Evolutionary conservation across 176 grass and related monocot genomes (phyloP).

Genomic region (bread wheat (Triticum aestivum)): DNA sequence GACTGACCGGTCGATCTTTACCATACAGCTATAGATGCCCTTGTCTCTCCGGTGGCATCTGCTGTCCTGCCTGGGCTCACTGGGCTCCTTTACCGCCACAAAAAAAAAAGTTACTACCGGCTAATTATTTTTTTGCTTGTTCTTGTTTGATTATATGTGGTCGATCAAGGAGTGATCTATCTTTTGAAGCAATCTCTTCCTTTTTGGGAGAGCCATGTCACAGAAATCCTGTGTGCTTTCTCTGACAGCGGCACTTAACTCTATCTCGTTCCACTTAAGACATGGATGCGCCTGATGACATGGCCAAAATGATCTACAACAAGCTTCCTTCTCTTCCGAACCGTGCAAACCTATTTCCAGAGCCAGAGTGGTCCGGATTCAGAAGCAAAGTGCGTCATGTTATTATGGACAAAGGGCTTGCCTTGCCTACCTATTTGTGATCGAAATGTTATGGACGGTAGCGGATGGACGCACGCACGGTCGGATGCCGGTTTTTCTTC

Average conservation of each 20-base stretch:
- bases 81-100: constrained; percentile 9
- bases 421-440: constrained; percentile 15
- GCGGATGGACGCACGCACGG: background rate
- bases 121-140: background rate
- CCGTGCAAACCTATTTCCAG: background rate
- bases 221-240: background rate
- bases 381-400: constrained; percentile 16
- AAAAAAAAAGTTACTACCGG: background rate
- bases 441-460: constrained; percentile 24
- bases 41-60: constrained; percentile 18
- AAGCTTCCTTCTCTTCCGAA: too few relatives aligned
- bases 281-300: background rate
- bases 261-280: background rate
- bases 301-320: too few relatives aligned
- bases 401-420: too few relatives aligned
- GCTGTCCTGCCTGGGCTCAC: background rate
- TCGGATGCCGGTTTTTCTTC: constrained; percentile 3
- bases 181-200: background rate
- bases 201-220: background rate
- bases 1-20: background rate
- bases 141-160: background rate
- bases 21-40: constrained; percentile 5
- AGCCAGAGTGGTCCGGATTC: background rate
- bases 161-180: background rate
- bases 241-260: background rate